phyloP scores from a whole-genome alignment of 345 rosid genomes.

The Eucalyptus sp. region DNA sequence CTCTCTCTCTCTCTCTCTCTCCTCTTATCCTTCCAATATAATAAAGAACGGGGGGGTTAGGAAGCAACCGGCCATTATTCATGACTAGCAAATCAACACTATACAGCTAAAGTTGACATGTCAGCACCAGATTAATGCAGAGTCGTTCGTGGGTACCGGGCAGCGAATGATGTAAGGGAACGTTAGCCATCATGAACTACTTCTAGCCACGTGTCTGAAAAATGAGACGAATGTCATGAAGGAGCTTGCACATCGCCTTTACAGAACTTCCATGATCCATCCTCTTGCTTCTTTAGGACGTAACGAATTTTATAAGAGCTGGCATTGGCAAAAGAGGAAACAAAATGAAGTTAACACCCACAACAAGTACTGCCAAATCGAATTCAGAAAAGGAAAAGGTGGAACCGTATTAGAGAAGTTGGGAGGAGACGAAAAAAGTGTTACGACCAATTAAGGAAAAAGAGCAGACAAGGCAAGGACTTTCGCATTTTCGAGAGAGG shows the following conservation, averaged over 20 bases:
- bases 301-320: slow-evolving; percentile 71
- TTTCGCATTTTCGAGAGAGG: background rate
- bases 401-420: background rate
- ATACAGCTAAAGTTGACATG: background rate
- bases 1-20: background rate
- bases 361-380: background rate
- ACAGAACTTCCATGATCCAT: slow-evolving; percentile 86
- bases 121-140: background rate
- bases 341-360: background rate
- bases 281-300: slow-evolving; percentile 65
- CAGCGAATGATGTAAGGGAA: background rate
- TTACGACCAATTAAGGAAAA: background rate
- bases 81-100: background rate
- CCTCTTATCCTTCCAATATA: background rate
- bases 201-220: background rate
- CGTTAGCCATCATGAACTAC: background rate
- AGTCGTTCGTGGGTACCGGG: background rate
- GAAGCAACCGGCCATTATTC: background rate
- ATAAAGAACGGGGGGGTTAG: background rate
- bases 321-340: background rate
- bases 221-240: slow-evolving; percentile 15
- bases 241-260: slow-evolving; percentile 45
- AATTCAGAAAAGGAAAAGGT: background rate
- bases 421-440: background rate
- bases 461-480: background rate